A percentile compares a stretch with the other conserved stretches of the same genome.
Evolutionary conservation across 1,139 yeast species (phyloP).

Genomic region (Debaryomyces subglobosus): DNA sequence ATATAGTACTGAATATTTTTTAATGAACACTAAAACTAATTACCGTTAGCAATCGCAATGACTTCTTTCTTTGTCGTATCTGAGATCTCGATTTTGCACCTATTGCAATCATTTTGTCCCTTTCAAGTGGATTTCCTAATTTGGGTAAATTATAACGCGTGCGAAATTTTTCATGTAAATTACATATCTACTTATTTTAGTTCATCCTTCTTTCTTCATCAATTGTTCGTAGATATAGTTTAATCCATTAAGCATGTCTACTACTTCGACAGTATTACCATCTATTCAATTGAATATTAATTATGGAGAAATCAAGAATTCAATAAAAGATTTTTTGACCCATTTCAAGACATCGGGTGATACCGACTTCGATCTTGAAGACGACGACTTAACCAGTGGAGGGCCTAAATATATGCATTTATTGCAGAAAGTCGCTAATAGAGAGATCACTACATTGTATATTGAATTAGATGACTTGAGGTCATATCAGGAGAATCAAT

Average conservation of each 20-base stretch:
- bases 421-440: slow-evolving; percentile 82
- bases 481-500: slow-evolving; percentile 57
- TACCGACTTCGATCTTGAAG: slow-evolving; percentile 19
- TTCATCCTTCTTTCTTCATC: not conserved
- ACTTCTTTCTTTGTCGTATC: not conserved
- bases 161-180: slow-evolving; percentile 11
- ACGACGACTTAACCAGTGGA: slow-evolving; percentile 21
- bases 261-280: slow-evolving; percentile 50
- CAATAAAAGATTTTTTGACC: slow-evolving; percentile 59
- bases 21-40: not conserved
- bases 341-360: slow-evolving; percentile 53
- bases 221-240: slow-evolving; percentile 3
- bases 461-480: slow-evolving; percentile 86
- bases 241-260: slow-evolving; percentile 22
- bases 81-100: not conserved
- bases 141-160: slow-evolving; percentile 15
- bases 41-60: not conserved
- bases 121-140: slow-evolving; percentile 11
- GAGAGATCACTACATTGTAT: slow-evolving; percentile 67
- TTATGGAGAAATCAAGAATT: slow-evolving; percentile 55
- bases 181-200: not conserved
- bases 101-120: slow-evolving; percentile 1
- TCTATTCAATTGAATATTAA: slow-evolving; percentile 64
- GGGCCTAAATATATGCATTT: slow-evolving; percentile 78
- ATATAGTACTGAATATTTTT: not conserved